These are phyloP conservation scores for Colletotrichum sp. DNA, from an alignment of 2,329 filamentous ascomycete species.

Conservation along the genomic window DNA sequence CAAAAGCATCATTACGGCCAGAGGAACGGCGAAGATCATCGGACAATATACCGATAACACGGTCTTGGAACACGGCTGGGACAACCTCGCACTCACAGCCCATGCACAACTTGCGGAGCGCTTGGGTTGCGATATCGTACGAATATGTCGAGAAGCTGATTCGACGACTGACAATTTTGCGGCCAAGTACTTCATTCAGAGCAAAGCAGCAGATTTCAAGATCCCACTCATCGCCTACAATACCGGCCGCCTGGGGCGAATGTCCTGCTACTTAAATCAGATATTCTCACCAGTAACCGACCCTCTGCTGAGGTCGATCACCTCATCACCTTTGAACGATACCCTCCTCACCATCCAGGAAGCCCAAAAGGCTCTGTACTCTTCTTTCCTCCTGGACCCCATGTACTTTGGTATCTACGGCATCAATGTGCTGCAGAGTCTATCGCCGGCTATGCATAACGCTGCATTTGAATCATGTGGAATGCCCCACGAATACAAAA, in stretches of 20 bases:
- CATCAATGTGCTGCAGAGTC: slow-evolving; percentile 70
- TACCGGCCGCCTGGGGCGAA: slow-evolving; percentile 64
- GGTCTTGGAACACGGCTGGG: slow-evolving; percentile 54
- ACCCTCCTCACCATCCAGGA: slow-evolving; percentile 61
- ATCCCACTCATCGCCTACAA: slow-evolving; percentile 69
- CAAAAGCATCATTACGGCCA: slow-evolving; percentile 50
- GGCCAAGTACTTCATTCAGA: slow-evolving; percentile 57
- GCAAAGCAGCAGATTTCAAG: slow-evolving; percentile 44
- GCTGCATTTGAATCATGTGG: slow-evolving; percentile 70
- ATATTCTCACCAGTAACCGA: slow-evolving; percentile 65
- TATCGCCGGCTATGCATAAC: slow-evolving; percentile 81
- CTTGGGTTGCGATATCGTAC: slow-evolving; percentile 65
- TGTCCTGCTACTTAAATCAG: slow-evolving; percentile 70
- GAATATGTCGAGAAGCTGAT: slow-evolving; percentile 61
- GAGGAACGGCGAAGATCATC: slow-evolving; percentile 65
- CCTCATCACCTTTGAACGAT: slow-evolving; percentile 15
- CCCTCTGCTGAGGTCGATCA: slow-evolving; percentile 27
- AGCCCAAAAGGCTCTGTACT: slow-evolving; percentile 68
- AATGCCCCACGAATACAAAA: slow-evolving; percentile 70
- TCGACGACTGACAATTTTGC: slow-evolving; percentile 66
- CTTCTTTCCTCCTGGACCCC: slow-evolving; percentile 69
- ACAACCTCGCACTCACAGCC: slow-evolving; percentile 55
- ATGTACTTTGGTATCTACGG: slow-evolving; percentile 78
- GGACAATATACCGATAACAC: slow-evolving; percentile 53
- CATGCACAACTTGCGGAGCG: slow-evolving; percentile 62